These are phyloP conservation scores for Diplodia seriata DNA, from an alignment of 2,329 filamentous ascomycete species.

Conservation along the genomic window DNA sequence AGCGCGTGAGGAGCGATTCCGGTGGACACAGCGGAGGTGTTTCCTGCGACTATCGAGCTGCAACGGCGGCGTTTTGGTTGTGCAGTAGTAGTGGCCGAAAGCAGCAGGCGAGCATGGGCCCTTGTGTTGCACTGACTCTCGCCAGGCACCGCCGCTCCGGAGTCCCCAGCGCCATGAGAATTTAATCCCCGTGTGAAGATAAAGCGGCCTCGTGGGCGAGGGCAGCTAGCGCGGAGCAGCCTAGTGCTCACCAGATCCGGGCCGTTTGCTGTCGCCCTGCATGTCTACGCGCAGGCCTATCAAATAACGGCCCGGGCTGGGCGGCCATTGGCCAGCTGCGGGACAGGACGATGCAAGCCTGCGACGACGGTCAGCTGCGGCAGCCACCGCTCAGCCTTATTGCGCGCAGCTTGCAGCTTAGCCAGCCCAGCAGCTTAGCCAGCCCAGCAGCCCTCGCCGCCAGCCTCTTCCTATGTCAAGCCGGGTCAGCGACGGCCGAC, in stretches of 20 bases:
- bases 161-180: background rate
- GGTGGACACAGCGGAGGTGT: slow-evolving; percentile 5
- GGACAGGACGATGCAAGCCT: background rate
- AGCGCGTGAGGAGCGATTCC: slow-evolving; percentile 1
- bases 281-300: background rate
- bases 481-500: background rate
- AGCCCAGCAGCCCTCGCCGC: background rate
- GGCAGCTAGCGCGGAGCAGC: background rate
- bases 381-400: slow-evolving; percentile 24
- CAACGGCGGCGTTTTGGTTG: slow-evolving; percentile 12
- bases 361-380: slow-evolving; percentile 19
- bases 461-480: too few relatives aligned
- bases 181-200: slow-evolving; percentile 3
- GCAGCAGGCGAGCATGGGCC: slow-evolving; percentile 13
- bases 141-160: slow-evolving; percentile 11
- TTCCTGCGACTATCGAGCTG: background rate
- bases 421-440: background rate
- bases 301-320: background rate
- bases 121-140: slow-evolving; percentile 24
- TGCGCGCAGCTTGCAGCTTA: slow-evolving; percentile 11
- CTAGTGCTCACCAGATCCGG: slow-evolving; percentile 3
- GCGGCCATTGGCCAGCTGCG: slow-evolving; percentile 6
- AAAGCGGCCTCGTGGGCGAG: slow-evolving; percentile 11
- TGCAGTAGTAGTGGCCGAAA: slow-evolving; percentile 6
- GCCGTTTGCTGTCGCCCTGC: slow-evolving; percentile 6